Evolutionary conservation across 768 basidiomycete species (phyloP), one percentile per base, ranked within the genome.

Genomic region (Kwoniella pini): DNA sequence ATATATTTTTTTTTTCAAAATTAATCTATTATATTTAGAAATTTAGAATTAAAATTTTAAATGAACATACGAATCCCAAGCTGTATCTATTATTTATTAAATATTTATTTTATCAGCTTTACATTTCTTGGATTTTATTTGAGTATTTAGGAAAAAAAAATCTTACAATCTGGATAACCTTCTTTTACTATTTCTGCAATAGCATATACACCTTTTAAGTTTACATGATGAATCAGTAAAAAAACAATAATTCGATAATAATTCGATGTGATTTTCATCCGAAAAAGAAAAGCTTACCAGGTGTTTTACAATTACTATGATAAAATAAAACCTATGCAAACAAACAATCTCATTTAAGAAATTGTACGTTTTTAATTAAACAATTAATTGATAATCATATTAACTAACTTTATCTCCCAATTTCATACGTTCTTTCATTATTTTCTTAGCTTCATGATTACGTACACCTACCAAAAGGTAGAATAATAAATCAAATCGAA

Each of bases 161-260:
- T 78, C 90, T 80, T 78, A 92, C 91, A 84, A 74, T 97, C 93
- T 19, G 92, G 90, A 78, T 95, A 94, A 5, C 91, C 90, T 74
- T 89, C 88, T 76, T 85, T 90, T 28, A 83, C 82, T 7, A 95
- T 86, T 85, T 90, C 67, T 3, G 77, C 77, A 9, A 71, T 31
- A 9, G 72, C 77, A 50, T 67, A 75, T 1, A 77, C 71, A 0
- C 75, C 75, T 58, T 36, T 4, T 19, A 7, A 30, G 33, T 9
- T 36, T 36, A 9, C 15, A 15, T 7, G 15, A 36, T 36, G 33
- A 9, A 15, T 36, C 33, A 36, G 33, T 15, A 7, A 21, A 38
- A 36, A 52, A n/a, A 30, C 21, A 36, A 36, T 7, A 36, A 36
- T 36, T 9, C 9, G 40, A 5, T 15, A 36, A 7, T 15, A 36